A percentile compares a stretch with the other conserved stretches of the same genome.
phyloP scores from a whole-genome alignment of 345 rosid species.

The Erysimum cheiranthoides region DNA sequence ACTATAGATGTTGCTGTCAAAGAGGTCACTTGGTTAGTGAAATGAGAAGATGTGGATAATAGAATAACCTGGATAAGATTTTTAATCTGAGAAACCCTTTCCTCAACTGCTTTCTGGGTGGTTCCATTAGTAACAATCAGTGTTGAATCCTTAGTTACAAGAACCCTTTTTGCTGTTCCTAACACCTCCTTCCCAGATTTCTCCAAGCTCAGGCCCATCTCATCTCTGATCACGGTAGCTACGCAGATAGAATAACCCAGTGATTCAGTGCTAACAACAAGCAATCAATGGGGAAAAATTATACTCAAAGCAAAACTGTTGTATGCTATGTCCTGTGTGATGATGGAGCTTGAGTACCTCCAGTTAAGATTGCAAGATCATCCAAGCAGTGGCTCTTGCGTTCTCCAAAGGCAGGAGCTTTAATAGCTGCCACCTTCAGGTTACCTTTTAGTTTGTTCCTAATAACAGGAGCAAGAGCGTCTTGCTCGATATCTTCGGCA shows the following conservation, averaged over 20 bases:
- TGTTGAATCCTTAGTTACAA: slow-evolving; percentile 81
- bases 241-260: slow-evolving; percentile 27
- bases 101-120: slow-evolving; percentile 65
- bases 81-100: slow-evolving; percentile 74
- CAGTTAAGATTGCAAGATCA: slow-evolving; percentile 87
- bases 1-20: not conserved
- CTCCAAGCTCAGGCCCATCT: slow-evolving; percentile 69
- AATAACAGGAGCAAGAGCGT: slow-evolving; percentile 82
- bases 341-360: slow-evolving; percentile 59
- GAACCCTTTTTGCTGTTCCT: slow-evolving; percentile 74
- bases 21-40: not conserved
- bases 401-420: slow-evolving; percentile 92
- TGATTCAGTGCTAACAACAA: slow-evolving; percentile 20
- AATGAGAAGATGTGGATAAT: slow-evolving; percentile 14
- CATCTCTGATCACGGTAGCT: slow-evolving; percentile 93
- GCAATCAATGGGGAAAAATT: not conserved
- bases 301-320: slow-evolving; percentile 16
- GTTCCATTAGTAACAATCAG: slow-evolving; percentile 78
- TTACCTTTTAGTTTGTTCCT: slow-evolving; percentile 86
- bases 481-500: slow-evolving; percentile 78
- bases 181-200: slow-evolving; percentile 79
- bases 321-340: not conserved
- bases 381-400: slow-evolving; percentile 91
- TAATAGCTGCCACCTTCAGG: slow-evolving; percentile 80
- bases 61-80: slow-evolving; percentile 70